These are phyloP conservation scores for Paraconiothyrium sp. DNA, from an alignment of 2,329 filamentous ascomycete genomes.

Conservation along the genomic window DNA sequence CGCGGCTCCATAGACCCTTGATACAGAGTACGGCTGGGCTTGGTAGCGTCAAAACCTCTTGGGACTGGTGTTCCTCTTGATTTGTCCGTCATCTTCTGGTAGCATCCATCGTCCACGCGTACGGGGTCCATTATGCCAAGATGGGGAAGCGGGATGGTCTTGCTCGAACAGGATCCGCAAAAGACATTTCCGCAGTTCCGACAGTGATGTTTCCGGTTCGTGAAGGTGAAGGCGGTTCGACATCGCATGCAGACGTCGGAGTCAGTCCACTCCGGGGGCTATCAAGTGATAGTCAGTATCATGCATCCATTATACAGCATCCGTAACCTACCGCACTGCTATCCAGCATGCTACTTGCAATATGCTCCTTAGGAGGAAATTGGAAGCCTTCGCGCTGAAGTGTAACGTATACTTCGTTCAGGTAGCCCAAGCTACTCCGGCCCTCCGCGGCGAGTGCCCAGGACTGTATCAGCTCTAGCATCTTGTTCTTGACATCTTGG, in stretches of 20 bases:
- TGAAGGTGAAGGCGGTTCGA: slow-evolving; percentile 93
- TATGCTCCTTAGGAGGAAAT: slow-evolving; percentile 86
- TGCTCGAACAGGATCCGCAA: slow-evolving; percentile 92
- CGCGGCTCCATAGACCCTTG: slow-evolving; percentile 87
- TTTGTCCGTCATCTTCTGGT: slow-evolving; percentile 86
- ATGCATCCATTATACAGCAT: background rate
- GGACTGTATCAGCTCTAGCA: slow-evolving; percentile 89
- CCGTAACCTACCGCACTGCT: slow-evolving; percentile 80
- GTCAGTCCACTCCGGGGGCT: slow-evolving; percentile 97
- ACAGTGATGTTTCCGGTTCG: slow-evolving; percentile 97
- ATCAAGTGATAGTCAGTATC: slow-evolving; percentile 20
- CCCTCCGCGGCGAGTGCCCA: slow-evolving; percentile 93
- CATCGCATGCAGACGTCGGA: slow-evolving; percentile 99
- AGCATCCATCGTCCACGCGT: slow-evolving; percentile 94
- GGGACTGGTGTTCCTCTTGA: slow-evolving; percentile 56
- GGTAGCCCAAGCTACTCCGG: slow-evolving; percentile 82
- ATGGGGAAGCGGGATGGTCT: slow-evolving; percentile 86
- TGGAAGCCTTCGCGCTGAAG: slow-evolving; percentile 86
- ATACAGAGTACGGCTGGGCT: slow-evolving; percentile 67
- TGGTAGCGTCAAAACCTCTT: slow-evolving; percentile 58
- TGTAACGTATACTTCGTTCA: slow-evolving; percentile 84
- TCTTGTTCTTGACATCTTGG: slow-evolving; percentile 85
- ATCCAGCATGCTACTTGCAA: slow-evolving; percentile 97
- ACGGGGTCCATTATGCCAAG: slow-evolving; percentile 91
- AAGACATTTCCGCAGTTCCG: slow-evolving; percentile 98